Conservation (phyloP, 1,284 basidiomycete genomes). For the Neolentinus lepideus region DNA sequence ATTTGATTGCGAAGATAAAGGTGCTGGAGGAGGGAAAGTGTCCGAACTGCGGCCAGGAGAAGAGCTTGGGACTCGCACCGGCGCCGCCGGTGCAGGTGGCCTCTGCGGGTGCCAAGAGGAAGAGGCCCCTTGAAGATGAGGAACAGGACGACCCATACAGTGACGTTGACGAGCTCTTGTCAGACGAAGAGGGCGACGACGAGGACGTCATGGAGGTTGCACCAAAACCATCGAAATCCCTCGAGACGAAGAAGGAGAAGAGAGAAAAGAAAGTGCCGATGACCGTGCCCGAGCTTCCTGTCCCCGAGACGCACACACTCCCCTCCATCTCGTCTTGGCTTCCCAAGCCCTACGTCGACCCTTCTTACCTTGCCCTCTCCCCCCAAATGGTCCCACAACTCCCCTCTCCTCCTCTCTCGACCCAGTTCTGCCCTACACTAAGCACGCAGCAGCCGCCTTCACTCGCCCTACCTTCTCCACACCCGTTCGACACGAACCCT, state of each 20-base stretch:
- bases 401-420: conserved; percentile 39
- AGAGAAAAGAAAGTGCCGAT: too few relatives aligned
- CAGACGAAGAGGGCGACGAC: background rate
- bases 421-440: conserved; percentile 23
- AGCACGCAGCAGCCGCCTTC: conserved; percentile 10
- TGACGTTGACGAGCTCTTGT: background rate
- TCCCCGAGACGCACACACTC: conserved; percentile 19
- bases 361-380: conserved; percentile 14
- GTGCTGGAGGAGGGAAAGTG: conserved; percentile 27
- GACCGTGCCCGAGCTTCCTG: too few relatives aligned
- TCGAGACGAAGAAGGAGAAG: background rate
- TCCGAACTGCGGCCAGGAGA: background rate
- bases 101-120: background rate
- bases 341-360: conserved; percentile 26
- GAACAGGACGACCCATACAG: background rate
- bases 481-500: background rate
- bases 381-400: conserved; percentile 24
- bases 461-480: conserved; percentile 11
- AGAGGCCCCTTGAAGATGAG: background rate
- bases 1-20: conserved; percentile 45
- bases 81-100: background rate
- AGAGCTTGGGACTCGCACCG: background rate
- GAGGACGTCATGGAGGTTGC: background rate
- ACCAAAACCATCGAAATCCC: background rate
- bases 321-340: conserved; percentile 43